Evolutionary conservation across 768 basidiomycete species (phyloP), one percentile per base, ranked within the genome.

Genomic region (Pleurotus pulmonarius): DNA sequence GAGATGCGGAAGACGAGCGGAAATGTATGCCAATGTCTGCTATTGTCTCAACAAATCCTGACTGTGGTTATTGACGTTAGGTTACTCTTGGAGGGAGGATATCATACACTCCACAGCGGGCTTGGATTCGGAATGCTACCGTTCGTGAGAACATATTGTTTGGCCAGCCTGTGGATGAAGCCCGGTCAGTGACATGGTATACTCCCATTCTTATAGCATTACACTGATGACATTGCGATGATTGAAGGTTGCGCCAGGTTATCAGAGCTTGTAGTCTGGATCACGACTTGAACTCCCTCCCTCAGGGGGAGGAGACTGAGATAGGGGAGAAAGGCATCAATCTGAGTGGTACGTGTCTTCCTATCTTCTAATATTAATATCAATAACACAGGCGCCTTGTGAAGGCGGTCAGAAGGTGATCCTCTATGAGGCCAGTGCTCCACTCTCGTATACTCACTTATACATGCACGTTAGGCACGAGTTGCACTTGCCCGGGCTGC

Each of bases 281-380:
- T 53, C 83, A 82, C 26, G 91, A 93, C 66, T 73, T 93, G 3
- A 79, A 83, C 37, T 79, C 88, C 59, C 74, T 93, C 8, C 83
- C 88, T 0, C 70, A 87, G 45, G 86, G 88, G 3, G 85, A 89
- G 65, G 59, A 73, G 38, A 88, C 87, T 1, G 83, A 86, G 66
- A 86, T 90, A 49, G 88, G 88, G 24, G 90, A 93, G 70, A 86
- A 86, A 64, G 90, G 89, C 0, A 84, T 87, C 59, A 86, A 83
- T 66, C 68, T 86, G 43, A 83, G 82, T 60, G 85, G 84, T 75
- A 63, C 59, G 65, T 64, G n/a, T 18, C n/a, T 57, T 12, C 7
- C 3, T n/a, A n/a, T 3, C 22, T 43, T 29, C 25, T 15, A 5
- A 9, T 46, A 59, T 16, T 3, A 6, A 58, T 38, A 20, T n/a